These are phyloP conservation scores for Candida nanaspora DNA, from an alignment of 805 yeast genomes.

Conservation along the genomic window DNA sequence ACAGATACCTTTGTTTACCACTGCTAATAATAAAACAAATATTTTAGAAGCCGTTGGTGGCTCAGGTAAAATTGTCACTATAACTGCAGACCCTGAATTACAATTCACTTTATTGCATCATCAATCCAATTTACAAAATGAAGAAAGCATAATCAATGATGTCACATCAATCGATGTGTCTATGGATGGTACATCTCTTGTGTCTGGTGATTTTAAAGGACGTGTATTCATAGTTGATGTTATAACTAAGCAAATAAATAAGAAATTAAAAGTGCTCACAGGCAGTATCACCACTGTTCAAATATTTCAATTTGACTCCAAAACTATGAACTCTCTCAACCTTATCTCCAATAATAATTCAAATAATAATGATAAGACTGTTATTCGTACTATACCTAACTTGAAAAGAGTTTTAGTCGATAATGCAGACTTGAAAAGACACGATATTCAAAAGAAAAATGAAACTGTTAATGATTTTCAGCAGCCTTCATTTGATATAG, in stretches of 20 bases:
- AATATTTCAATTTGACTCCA: constrained; percentile 5
- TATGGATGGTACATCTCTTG: constrained; percentile 65
- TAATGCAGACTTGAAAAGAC: constrained; percentile 30
- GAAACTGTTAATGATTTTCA: constrained; percentile 13
- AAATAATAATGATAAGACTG: constrained; percentile 17
- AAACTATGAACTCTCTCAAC: not conserved
- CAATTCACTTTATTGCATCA: constrained; percentile 48
- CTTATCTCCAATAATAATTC: not conserved
- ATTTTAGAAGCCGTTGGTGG: constrained; percentile 58
- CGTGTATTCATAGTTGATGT: constrained; percentile 61
- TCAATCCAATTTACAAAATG: constrained; percentile 16
- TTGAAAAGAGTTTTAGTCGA: constrained; percentile 55
- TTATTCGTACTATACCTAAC: constrained; percentile 45
- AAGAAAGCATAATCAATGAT: constrained; percentile 19
- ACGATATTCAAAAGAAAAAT: constrained; percentile 33
- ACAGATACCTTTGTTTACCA: constrained; percentile 41
- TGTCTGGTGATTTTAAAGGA: constrained; percentile 74
- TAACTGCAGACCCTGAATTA: constrained; percentile 43
- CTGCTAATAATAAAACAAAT: constrained; percentile 27
- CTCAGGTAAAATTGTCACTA: constrained; percentile 39
- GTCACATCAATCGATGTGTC: constrained; percentile 54
- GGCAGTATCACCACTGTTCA: constrained; percentile 13
- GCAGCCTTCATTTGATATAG: constrained; percentile 30
- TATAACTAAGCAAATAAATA: constrained; percentile 59
- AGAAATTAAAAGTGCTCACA: constrained; percentile 36